A percentile compares a stretch with the other conserved stretches of the same genome.
phyloP scores from a whole-genome alignment of 2,329 filamentous ascomycete species.

The Colletotrichum liriopes region DNA sequence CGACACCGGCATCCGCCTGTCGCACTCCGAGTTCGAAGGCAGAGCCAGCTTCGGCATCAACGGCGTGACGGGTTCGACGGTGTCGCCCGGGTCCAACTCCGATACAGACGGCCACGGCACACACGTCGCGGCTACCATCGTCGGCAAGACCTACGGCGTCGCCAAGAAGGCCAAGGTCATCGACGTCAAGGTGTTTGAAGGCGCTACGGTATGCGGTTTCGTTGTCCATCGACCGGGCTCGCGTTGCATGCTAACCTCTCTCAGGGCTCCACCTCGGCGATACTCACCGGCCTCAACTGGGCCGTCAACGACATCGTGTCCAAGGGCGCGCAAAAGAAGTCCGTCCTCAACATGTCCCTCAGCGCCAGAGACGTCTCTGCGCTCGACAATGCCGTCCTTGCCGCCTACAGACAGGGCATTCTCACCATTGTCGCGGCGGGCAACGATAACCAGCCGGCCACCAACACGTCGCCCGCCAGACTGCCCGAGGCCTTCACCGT shows the following conservation, averaged over 20 bases:
- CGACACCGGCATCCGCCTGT: constrained; percentile 59
- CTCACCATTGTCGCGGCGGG: constrained; percentile 70
- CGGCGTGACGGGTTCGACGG: constrained; percentile 47
- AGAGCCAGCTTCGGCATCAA: constrained; percentile 50
- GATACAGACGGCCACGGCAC: constrained; percentile 51
- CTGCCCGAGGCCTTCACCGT: constrained; percentile 48
- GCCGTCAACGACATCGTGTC: constrained; percentile 46
- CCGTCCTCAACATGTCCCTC: constrained; percentile 60
- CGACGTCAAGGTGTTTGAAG: constrained; percentile 51
- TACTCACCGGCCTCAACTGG: constrained; percentile 48
- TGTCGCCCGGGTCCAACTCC: constrained; percentile 26
- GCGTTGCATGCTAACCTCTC: neutral
- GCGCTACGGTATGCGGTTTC: constrained; percentile 47
- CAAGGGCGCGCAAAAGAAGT: constrained; percentile 44
- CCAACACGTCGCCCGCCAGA: constrained; percentile 62
- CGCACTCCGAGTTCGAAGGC: constrained; percentile 53
- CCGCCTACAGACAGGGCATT: constrained; percentile 62
- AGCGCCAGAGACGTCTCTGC: constrained; percentile 62
- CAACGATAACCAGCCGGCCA: constrained; percentile 58
- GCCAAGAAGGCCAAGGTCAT: constrained; percentile 49
- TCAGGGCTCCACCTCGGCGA: constrained; percentile 31
- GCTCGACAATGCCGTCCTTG: constrained; percentile 64
- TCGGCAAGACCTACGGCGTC: constrained; percentile 50
- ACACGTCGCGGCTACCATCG: constrained; percentile 51
- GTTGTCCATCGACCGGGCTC: constrained; percentile 45